phyloP scores from a whole-genome alignment of 495 filamentous ascomycete species.

The Aspergillus haitiensis region DNA sequence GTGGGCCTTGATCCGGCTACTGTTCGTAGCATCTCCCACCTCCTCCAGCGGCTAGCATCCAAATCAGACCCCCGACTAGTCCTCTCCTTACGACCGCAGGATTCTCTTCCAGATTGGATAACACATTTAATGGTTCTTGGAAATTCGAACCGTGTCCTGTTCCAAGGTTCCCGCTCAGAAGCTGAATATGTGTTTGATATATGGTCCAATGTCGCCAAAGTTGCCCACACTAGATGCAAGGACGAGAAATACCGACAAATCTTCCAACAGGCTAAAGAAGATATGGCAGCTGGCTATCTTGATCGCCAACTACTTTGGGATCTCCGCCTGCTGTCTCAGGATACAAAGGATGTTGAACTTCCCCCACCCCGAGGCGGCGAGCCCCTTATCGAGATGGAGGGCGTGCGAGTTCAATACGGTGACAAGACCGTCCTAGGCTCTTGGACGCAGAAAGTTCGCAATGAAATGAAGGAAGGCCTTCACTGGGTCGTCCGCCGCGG shows the following conservation, averaged over 20 bases:
- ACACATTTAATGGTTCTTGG: slow-evolving; percentile 73
- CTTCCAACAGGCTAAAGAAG: slow-evolving; percentile 12
- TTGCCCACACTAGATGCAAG: not conserved
- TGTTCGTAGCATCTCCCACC: slow-evolving; percentile 61
- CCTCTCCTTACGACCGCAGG: slow-evolving; percentile 77
- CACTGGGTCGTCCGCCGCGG: slow-evolving; percentile 82
- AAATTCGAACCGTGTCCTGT: slow-evolving; percentile 56
- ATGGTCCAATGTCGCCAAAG: slow-evolving; percentile 25
- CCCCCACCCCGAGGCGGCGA: slow-evolving; percentile 45
- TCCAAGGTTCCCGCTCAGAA: slow-evolving; percentile 31
- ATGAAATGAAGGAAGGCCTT: slow-evolving; percentile 56
- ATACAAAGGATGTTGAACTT: not conserved
- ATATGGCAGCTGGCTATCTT: slow-evolving; percentile 30
- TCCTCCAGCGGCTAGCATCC: slow-evolving; percentile 65
- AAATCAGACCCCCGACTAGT: slow-evolving; percentile 68
- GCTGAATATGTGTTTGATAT: slow-evolving; percentile 25
- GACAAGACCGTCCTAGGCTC: slow-evolving; percentile 71
- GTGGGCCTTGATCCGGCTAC: slow-evolving; percentile 90
- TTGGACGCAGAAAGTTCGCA: slow-evolving; percentile 63
- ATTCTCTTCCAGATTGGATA: slow-evolving; percentile 85
- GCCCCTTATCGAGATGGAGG: slow-evolving; percentile 79
- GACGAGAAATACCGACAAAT: slow-evolving; percentile 7
- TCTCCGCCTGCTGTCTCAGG: slow-evolving; percentile 16
- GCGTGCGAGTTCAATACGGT: slow-evolving; percentile 78
- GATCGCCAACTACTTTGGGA: slow-evolving; percentile 36